phyloP scores from a whole-genome alignment of 352 stramenopile genomes.

The Achlya hypogyna region DNA sequence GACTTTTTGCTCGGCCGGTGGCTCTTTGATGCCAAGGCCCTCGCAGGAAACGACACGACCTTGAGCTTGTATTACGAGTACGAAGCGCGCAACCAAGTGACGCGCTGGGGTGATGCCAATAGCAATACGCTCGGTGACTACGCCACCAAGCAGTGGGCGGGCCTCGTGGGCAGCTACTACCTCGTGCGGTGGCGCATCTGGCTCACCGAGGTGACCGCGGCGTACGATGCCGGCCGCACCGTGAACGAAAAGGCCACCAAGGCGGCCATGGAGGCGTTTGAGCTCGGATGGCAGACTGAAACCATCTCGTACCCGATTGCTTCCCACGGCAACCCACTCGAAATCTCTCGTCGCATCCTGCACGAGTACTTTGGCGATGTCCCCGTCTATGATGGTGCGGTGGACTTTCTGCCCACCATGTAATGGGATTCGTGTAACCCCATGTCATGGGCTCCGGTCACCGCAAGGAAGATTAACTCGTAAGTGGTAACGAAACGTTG shows the following conservation, averaged over 20 bases:
- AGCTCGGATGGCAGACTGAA: slow-evolving; percentile 65
- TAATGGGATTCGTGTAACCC: neutral
- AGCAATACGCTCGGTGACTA: slow-evolving; percentile 64
- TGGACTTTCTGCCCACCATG: neutral
- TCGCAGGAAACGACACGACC: slow-evolving; percentile 26
- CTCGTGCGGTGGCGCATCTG: slow-evolving; percentile 60
- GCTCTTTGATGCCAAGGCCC: slow-evolving; percentile 45
- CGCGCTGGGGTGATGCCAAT: slow-evolving; percentile 72
- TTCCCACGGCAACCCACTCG: slow-evolving; percentile 1
- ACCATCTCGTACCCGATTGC: slow-evolving; percentile 19
- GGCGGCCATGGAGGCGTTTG: slow-evolving; percentile 43
- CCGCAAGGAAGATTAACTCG: no score
- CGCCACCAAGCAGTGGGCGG: slow-evolving; percentile 65
- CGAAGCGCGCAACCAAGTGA: slow-evolving; percentile 75
- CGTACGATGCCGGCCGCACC: slow-evolving; percentile 46
- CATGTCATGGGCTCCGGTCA: no score
- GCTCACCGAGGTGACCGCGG: slow-evolving; percentile 55
- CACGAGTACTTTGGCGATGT: neutral
- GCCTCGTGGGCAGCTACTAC: slow-evolving; percentile 61
- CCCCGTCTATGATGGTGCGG: neutral
- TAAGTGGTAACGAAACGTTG: no score
- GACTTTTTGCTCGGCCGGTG: slow-evolving; percentile 67
- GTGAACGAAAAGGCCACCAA: slow-evolving; percentile 42
- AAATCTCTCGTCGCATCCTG: neutral
- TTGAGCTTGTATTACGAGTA: slow-evolving; percentile 59